Base-by-base conservation (phyloP, 2,329 filamentous ascomycete species). In the Dothideomycetes sp. region DNA sequence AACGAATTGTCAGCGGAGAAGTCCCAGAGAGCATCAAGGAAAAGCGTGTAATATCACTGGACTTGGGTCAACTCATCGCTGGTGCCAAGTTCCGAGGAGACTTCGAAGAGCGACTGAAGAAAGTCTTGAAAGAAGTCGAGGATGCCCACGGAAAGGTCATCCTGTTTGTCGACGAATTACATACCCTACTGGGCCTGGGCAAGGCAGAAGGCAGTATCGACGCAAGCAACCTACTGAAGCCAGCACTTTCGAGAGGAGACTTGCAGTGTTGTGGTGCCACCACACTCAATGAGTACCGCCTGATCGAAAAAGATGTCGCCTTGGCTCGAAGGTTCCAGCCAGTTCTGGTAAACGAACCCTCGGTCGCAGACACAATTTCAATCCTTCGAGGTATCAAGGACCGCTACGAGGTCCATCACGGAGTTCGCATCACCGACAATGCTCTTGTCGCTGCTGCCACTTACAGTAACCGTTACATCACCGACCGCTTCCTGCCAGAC, bases 171-270 rank as follows among this genome's bases (percentile, higher is more conserved):
- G 91, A 96, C 54, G 91, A 96, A 57, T 66, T 96, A 31, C 91
- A 98, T 57, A 94, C 81, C 2, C 68, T 98, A 0, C 75, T 96
- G 2, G 91, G 91, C 1, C 70, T 96, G 4, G 91, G 91, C 15
- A 96, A 96, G 61, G 85, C 87, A 0, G 89, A 96, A 62, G 91
- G 91, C 4, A 94, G 86, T 31, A 94, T 96, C 46, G 91, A 98
- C 64, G 91, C 91, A 1, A 94, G 85, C 47, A 96, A 96, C 57
- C 68, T 96, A 5, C 68, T 96, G 34, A 98, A 96, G 61, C 91
- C 91, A 18, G 87, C 89, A 1, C 65, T 96, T n/a, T 87, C 87
- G 0, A 73, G 91, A 47, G 91, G 91, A 31, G 88, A 95, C 47
- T 72, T 96, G 4, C 91, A 96, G 62, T 94, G 88, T 64, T 94